Conservation (phyloP, 108 stramenopile species). For the Conticribra guillardii region DNA sequence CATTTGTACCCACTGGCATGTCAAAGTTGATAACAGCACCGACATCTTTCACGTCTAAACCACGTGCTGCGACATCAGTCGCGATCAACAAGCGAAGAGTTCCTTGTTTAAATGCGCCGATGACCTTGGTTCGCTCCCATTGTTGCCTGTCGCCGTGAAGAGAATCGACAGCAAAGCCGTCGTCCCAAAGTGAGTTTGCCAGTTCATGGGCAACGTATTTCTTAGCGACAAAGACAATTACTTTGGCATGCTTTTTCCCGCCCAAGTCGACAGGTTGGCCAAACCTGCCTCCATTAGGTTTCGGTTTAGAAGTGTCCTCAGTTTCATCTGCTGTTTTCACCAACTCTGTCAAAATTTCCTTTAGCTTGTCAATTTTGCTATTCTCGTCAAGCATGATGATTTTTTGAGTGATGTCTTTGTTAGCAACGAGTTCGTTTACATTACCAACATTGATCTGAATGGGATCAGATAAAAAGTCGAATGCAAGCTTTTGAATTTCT, state of each 20-base stretch:
- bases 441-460: slow-evolving; percentile 96
- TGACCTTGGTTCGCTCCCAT: slow-evolving; percentile 94
- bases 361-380: slow-evolving; percentile 93
- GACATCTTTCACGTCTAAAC: slow-evolving; percentile 98
- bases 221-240: slow-evolving; percentile 91
- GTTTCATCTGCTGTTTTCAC: slow-evolving; percentile 57
- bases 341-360: slow-evolving; percentile 89
- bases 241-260: slow-evolving; percentile 81
- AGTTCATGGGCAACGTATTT: slow-evolving; percentile 87
- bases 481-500: slow-evolving; percentile 96
- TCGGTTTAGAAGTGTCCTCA: slow-evolving; percentile 35
- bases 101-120: slow-evolving; percentile 92
- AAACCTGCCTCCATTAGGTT: slow-evolving; percentile 13
- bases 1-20: slow-evolving; percentile 91
- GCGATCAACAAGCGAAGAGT: slow-evolving; percentile 93
- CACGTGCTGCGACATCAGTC: slow-evolving; percentile 98
- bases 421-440: slow-evolving; percentile 88
- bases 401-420: slow-evolving; percentile 94
- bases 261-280: slow-evolving; percentile 53
- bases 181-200: slow-evolving; percentile 91
- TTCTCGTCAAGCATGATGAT: slow-evolving; percentile 88
- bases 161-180: slow-evolving; percentile 91
- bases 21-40: slow-evolving; percentile 97
- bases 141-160: slow-evolving; percentile 98
- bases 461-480: slow-evolving; percentile 95